Conservation (phyloP, 2,329 filamentous ascomycete genomes). For the Aureobasidium sp. region DNA sequence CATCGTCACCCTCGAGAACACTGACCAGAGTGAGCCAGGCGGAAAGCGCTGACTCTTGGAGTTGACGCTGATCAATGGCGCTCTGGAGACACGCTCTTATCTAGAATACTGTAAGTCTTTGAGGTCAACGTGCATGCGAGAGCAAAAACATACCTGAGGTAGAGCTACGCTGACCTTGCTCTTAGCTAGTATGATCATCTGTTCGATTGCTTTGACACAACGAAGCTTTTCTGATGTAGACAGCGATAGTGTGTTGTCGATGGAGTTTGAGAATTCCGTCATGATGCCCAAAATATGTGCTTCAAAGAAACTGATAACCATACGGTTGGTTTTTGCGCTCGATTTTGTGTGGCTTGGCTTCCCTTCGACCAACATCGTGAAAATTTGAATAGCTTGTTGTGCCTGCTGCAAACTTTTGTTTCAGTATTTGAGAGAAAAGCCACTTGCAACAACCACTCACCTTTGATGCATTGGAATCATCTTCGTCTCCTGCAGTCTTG, state of each 20-base stretch:
- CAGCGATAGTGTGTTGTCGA: slow-evolving; percentile 53
- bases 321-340: slow-evolving; percentile 45
- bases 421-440: slow-evolving; percentile 14
- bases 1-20: slow-evolving; percentile 68
- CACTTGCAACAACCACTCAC: slow-evolving; percentile 39
- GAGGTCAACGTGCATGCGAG: not conserved
- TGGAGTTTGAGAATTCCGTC: slow-evolving; percentile 67
- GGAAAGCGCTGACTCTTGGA: slow-evolving; percentile 72
- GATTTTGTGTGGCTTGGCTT: slow-evolving; percentile 38
- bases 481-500: slow-evolving; percentile 67
- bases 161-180: slow-evolving; percentile 69
- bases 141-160: slow-evolving; percentile 62
- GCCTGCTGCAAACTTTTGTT: slow-evolving; percentile 19
- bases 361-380: slow-evolving; percentile 44
- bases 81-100: slow-evolving; percentile 90
- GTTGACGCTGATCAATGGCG: slow-evolving; percentile 64
- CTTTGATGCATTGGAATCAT: slow-evolving; percentile 43
- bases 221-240: slow-evolving; percentile 57
- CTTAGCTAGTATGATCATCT: slow-evolving; percentile 74
- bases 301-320: slow-evolving; percentile 70
- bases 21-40: slow-evolving; percentile 78
- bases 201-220: slow-evolving; percentile 75
- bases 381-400: slow-evolving; percentile 44
- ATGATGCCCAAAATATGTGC: slow-evolving; percentile 81
- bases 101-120: slow-evolving; percentile 39